Base-by-base conservation (phyloP, 1,284 basidiomycete species). In the Fereydounia khargensis region DNA sequence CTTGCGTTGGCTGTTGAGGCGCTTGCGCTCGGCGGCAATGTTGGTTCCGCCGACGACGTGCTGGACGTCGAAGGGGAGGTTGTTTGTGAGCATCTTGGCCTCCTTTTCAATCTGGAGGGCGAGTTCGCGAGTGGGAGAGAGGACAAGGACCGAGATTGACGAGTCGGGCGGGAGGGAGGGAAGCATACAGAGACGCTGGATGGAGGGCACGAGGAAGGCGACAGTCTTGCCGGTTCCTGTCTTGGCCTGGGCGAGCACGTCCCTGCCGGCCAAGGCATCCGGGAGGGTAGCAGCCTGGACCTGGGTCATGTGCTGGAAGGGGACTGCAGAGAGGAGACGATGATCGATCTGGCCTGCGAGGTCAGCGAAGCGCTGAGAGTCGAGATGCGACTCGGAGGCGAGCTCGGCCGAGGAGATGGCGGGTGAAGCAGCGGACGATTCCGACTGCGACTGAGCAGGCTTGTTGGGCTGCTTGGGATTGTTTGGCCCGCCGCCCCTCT, bases 201-300 rank as follows among this genome's bases (percentile, higher is more conserved):
- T 82, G 10, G 88, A 88, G 4, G 91, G 91, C 5, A 95, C 81
- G 41, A 96, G 83, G 80, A 94, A 96, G 0, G 85, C 89, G 25
- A 92, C 79, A 0, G 91, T 95, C 79, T 95, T 96, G 39, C 91
- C 91, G 0, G 91, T 92, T 33, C 91, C 90, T 0, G 91, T 94
- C 76, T 86, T 88, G n/a, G 91, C 89, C 68, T 87, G 85, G 17
- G 89, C 87, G 27, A 91, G 58, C 4, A 80, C 70, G 42, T 80
- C 80, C 24, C 68, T 64, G 31, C 77, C 76, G 0, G 66, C 62
- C 3, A 81, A 59, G 28, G 78, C 77, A 6, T 76, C 60, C n/a
- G 77, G 76, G 14, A 82, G 65, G 1, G 80, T 81, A 27, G 77
- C 75, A 6, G 79, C 79, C 69, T 81, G 80, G 14, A 80, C 78